Base-by-base conservation (phyloP, 176 grass and related monocot genomes). In the Puya raimondii region DNA sequence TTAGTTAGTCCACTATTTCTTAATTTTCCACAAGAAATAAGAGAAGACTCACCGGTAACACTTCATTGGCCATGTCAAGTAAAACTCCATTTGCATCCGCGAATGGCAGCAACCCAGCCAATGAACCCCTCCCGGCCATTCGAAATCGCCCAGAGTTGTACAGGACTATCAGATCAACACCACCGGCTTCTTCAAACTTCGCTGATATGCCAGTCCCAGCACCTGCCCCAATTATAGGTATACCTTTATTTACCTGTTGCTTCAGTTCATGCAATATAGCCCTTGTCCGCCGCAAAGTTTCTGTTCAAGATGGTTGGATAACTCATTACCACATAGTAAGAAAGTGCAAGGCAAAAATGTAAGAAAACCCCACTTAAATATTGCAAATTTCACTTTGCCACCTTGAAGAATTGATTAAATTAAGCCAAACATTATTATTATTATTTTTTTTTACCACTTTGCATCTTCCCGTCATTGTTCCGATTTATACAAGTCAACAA, bases 161-260 rank as follows among this genome's bases (percentile, higher is more conserved):
- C 71, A 96, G 9, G 51, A 96, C 86, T 84, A 96, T 89, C 51
- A 96, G 79, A 76, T 96, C 93, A 70, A 92, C 93, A 27, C 93
- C 93, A 71, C 93, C 93, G 74, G 79, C 81, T 80, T 96, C 93
- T 90, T 96, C 93, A 47, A 96, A 96, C 61, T 96, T 96, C 1
- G 88, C 93, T 49, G 93, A 96, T 85, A 96, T 96, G 69, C 88
- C 93, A 27, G 93, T 92, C 3, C 93, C 93, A 10, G 93, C 86
- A 74, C 93, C 93, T 51, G 86, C 93, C 68, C 89, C 93, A 56
- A 96, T 85, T 65, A 96, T 79, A 64, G 89, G 93, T 65, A 79
- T 81, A 66, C 93, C 93, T 74, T 92, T 69, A 79, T 18, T 67
- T 52, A 96, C 92, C 64, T 96, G 79, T 76, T 90, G 76, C 81